Conservation (phyloP, 2,329 filamentous ascomycete genomes). For the Fusarium paranaense region DNA sequence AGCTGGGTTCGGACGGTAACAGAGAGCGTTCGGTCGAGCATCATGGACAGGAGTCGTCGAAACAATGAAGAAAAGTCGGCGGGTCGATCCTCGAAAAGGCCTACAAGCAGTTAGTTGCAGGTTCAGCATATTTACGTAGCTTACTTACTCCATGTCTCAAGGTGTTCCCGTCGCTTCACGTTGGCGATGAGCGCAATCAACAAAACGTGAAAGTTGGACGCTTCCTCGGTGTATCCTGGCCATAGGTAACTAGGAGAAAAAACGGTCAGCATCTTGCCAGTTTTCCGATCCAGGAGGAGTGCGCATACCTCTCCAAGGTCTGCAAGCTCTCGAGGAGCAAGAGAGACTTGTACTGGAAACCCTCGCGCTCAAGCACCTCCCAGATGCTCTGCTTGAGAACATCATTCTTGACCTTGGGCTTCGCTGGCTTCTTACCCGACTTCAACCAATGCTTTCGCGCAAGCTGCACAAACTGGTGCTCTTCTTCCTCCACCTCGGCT, state of each 20-base stretch:
- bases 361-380: slow-evolving; percentile 85
- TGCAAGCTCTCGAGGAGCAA: slow-evolving; percentile 90
- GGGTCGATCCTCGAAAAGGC: slow-evolving; percentile 80
- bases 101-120: slow-evolving; percentile 55
- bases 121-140: not conserved
- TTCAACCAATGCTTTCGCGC: slow-evolving; percentile 90
- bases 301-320: slow-evolving; percentile 79
- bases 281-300: not conserved
- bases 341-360: slow-evolving; percentile 81
- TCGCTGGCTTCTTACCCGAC: slow-evolving; percentile 67
- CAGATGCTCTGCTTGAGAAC: slow-evolving; percentile 89
- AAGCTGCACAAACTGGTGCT: slow-evolving; percentile 78
- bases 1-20: slow-evolving; percentile 80
- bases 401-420: slow-evolving; percentile 82
- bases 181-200: slow-evolving; percentile 88
- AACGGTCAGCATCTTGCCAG: slow-evolving; percentile 43
- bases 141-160: slow-evolving; percentile 84
- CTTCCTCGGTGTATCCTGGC: slow-evolving; percentile 90
- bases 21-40: slow-evolving; percentile 76
- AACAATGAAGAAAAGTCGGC: slow-evolving; percentile 91
- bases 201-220: slow-evolving; percentile 92
- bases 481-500: slow-evolving; percentile 77
- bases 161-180: slow-evolving; percentile 86
- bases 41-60: slow-evolving; percentile 89
- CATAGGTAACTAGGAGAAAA: slow-evolving; percentile 79